phyloP scores from a whole-genome alignment of 805 yeast species.

The Cyberlindnera euphorbiae region DNA sequence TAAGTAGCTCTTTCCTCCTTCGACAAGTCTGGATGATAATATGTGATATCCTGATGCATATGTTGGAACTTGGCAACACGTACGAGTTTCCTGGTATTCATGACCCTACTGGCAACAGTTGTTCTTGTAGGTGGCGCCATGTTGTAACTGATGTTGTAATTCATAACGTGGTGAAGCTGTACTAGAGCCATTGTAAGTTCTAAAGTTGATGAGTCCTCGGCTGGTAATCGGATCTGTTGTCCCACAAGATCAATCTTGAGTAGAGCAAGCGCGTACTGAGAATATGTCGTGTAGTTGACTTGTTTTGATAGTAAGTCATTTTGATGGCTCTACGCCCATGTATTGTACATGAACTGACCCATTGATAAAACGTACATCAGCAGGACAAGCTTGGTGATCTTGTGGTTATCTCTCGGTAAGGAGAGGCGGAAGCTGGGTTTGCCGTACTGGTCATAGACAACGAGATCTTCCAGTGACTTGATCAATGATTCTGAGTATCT shows the following conservation, averaged over 20 bases:
- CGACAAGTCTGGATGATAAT: constrained; percentile 1
- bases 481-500: constrained; percentile 1
- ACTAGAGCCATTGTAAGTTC: constrained; percentile 2
- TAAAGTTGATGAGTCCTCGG: not conserved
- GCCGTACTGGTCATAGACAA: not conserved
- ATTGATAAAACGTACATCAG: no score
- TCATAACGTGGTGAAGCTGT: not conserved
- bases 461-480: not conserved
- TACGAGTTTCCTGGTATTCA: constrained; percentile 1
- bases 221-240: not conserved
- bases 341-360: no score
- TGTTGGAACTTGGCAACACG: constrained; percentile 1
- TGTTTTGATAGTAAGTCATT: no score
- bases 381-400: not conserved
- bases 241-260: constrained; percentile 1
- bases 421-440: not conserved
- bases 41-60: constrained; percentile 2
- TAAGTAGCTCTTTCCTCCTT: constrained; percentile 2
- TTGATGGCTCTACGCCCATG: no score
- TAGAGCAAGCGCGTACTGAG: constrained; percentile 1
- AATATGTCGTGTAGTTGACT: no score
- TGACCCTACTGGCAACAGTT: not conserved
- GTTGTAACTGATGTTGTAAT: constrained; percentile 1
- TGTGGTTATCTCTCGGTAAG: constrained; percentile 1
- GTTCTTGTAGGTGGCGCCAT: not conserved